Percentiles rank a stretch among this genome's conserved stretches.
These are phyloP conservation scores for Pyrenochaeta sp. DNA, from an alignment of 2,329 filamentous ascomycete species.

Conservation along the genomic window DNA sequence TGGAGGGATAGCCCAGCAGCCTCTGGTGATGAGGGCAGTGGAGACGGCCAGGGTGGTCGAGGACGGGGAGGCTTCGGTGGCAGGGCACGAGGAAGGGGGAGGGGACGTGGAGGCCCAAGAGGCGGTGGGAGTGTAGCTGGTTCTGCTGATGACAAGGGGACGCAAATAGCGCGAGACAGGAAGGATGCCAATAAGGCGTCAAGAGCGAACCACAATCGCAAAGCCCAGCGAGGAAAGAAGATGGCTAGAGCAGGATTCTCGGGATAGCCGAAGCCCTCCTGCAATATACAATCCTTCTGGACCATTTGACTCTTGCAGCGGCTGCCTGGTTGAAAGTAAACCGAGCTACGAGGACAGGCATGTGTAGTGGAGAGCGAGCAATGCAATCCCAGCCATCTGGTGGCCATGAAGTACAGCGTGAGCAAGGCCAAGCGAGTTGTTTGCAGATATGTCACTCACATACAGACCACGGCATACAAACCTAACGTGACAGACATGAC, in stretches of 20 bases:
- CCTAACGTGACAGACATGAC: no score
- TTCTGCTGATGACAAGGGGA: slow-evolving; percentile 73
- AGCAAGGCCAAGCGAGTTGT: no score
- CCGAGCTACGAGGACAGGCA: no score
- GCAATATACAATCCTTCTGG: background rate
- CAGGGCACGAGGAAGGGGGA: slow-evolving; percentile 47
- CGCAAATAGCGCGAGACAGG: slow-evolving; percentile 72
- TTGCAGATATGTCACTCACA: background rate
- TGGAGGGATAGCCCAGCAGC: slow-evolving; percentile 63
- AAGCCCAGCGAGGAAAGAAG: slow-evolving; percentile 72
- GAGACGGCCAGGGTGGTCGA: slow-evolving; percentile 58
- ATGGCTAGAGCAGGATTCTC: slow-evolving; percentile 66
- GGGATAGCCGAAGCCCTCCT: slow-evolving; percentile 38
- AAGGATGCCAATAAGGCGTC: slow-evolving; percentile 87
- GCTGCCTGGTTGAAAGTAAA: no score
- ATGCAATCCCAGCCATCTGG: no score
- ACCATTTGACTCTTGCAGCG: background rate
- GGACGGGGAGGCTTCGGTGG: slow-evolving; percentile 53
- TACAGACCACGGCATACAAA: no score
- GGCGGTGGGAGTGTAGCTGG: slow-evolving; percentile 68
- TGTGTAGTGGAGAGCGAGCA: no score
- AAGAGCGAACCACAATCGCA: slow-evolving; percentile 84
- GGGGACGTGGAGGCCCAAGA: slow-evolving; percentile 43
- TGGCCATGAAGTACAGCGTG: no score
- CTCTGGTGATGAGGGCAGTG: slow-evolving; percentile 62